Conservation (phyloP, 228 moss, liverwort and hornwort genomes). For the Sphagnum magellanicum region DNA sequence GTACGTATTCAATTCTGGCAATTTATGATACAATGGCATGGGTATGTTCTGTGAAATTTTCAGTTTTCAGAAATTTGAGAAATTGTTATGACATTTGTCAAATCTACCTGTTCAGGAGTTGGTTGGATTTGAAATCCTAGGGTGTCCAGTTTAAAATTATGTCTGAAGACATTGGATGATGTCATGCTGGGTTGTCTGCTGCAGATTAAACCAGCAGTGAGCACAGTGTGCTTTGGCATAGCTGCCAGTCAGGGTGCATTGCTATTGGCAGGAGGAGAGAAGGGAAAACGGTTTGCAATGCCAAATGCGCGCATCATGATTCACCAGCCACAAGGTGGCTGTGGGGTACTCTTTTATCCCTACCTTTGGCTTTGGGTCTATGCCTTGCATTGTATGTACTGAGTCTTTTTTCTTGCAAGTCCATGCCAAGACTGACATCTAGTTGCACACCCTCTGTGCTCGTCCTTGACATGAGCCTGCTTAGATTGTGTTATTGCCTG, state of each 20-base stretch:
- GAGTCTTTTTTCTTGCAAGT: not conserved
- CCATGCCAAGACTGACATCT: no score
- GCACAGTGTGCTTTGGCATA: conserved; percentile 92
- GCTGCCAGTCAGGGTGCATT: conserved; percentile 90
- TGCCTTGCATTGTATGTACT: no score
- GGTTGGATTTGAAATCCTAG: no score
- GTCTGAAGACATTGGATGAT: not conserved
- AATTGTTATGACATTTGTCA: no score
- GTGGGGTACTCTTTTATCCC: conserved; percentile 47
- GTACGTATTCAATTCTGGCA: conserved; percentile 83
- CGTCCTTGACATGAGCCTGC: no score
- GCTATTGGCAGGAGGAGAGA: conserved; percentile 77
- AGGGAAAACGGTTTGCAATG: conserved; percentile 94
- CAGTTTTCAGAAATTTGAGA: not conserved
- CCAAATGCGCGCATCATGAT: conserved; percentile 97
- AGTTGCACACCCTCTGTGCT: no score
- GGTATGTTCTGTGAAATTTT: conserved; percentile 25
- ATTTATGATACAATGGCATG: conserved; percentile 84
- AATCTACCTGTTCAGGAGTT: no score
- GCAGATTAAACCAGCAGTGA: conserved; percentile 88
- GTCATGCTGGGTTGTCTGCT: not conserved
- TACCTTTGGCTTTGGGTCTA: no score
- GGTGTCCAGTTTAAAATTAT: not conserved
- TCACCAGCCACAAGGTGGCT: conserved; percentile 91
- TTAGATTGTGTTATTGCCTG: not conserved